These are phyloP conservation scores for Trichoderma erinaceum DNA, from an alignment of 495 filamentous ascomycete species.

Conservation along the genomic window DNA sequence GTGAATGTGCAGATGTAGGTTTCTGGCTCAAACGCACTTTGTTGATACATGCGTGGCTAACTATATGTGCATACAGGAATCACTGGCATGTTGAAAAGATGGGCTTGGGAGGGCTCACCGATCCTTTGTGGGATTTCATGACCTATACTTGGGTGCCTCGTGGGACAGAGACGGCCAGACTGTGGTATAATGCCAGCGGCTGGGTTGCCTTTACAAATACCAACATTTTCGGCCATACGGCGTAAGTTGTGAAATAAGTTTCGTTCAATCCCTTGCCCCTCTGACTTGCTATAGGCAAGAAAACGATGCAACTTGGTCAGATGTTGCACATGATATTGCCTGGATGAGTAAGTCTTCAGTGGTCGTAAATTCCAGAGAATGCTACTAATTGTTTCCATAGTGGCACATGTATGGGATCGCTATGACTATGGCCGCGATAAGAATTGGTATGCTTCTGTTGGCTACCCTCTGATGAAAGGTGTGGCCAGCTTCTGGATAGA, in stretches of 20 bases:
- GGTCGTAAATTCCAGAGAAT: background rate
- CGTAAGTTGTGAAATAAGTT: constrained; percentile 15
- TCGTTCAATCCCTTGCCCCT: background rate
- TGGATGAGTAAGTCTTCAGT: background rate
- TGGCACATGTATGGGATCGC: constrained; percentile 46
- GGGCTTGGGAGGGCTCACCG: constrained; percentile 16
- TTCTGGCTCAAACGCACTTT: background rate
- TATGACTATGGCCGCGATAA: constrained; percentile 41
- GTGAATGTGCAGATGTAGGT: constrained; percentile 46
- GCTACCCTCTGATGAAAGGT: constrained; percentile 45
- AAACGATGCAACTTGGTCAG: constrained; percentile 5
- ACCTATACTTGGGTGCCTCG: constrained; percentile 46
- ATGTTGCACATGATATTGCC: constrained; percentile 1
- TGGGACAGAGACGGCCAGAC: constrained; percentile 41
- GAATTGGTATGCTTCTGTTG: constrained; percentile 34
- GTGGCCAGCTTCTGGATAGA: constrained; percentile 43
- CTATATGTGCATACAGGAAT: constrained; percentile 21
- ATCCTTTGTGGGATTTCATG: constrained; percentile 42
- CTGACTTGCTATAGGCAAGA: background rate
- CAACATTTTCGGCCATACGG: constrained; percentile 45
- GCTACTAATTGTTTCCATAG: background rate
- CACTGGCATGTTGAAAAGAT: constrained; percentile 17
- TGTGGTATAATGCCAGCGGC: constrained; percentile 42
- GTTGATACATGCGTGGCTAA: background rate
- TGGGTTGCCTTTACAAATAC: constrained; percentile 33